These are phyloP conservation scores for Talaromyces amestolkiae DNA, from an alignment of 2,329 filamentous ascomycete genomes.

Conservation along the genomic window DNA sequence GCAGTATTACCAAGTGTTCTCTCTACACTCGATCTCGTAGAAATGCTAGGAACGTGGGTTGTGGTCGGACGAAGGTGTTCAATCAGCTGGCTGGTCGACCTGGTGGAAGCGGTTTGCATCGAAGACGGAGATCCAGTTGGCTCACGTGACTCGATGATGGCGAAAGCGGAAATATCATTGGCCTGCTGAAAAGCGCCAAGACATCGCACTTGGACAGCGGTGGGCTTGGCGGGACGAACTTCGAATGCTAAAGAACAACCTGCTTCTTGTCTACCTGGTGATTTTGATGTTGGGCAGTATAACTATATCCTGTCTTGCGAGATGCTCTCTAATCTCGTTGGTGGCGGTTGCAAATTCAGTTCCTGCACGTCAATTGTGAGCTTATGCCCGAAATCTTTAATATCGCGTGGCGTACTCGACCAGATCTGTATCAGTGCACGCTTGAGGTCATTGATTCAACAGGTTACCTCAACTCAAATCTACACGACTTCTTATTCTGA, in stretches of 20 bases:
- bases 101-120: constrained; percentile 39
- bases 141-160: constrained; percentile 32
- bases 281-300: neutral
- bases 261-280: neutral
- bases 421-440: neutral
- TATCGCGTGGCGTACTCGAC: neutral
- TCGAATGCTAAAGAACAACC: neutral
- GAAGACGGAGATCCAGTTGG: constrained; percentile 35
- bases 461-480: neutral
- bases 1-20: neutral
- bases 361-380: neutral
- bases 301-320: neutral
- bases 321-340: neutral
- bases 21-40: constrained; percentile 4
- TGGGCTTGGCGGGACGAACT: neutral
- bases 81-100: constrained; percentile 18
- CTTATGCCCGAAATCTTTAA: neutral
- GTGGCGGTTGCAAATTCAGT: neutral
- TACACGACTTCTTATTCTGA: neutral
- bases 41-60: constrained; percentile 9
- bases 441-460: too few relatives aligned
- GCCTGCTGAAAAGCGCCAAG: constrained; percentile 26
- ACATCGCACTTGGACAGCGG: constrained; percentile 8
- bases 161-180: constrained; percentile 27
- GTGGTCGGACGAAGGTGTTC: constrained; percentile 27